Evolutionary conservation across 2,329 filamentous ascomycete genomes (phyloP), one percentile per base, ranked within the genome.

Genomic region (Colletotrichum paranaense): DNA sequence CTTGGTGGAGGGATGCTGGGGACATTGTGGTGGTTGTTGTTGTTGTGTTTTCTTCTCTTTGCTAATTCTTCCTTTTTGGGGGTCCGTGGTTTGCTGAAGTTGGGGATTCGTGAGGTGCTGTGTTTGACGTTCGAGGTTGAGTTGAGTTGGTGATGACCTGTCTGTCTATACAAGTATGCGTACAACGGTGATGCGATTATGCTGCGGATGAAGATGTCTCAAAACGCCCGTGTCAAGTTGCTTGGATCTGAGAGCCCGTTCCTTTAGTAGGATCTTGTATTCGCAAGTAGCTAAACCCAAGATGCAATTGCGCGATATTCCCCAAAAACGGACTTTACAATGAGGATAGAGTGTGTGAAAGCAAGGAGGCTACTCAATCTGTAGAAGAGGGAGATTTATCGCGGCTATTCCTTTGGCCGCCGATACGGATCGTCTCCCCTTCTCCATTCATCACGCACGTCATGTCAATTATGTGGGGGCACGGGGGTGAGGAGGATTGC

Each of bases 1-100:
- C 77, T 35, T 79, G 83, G 88, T 93, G 80, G 88, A 94, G 76
- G 80, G 82, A 67, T 28, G 68, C 67, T n/a, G 68, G 63, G 3
- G 72, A 62, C 68, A 72, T 72, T 11, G 12, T 52, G 32, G 32
- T 35, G 4, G 11, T 12, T 32, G 32, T 12, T 9, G 32, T 32
- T 11, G 32, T 35, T 12, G 32, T 30, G 30, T 28, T 14, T 38
- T 38, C 11, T 12, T 55, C 1, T n/a, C 4, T 22, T 3, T 22
- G 22, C 32, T 32, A n/a, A 5, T 9, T 56, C 16, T 8, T 49
- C 12, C 9, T 46, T 5, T 19, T 30, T 56, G 49, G 30, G 28
- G 2, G 30, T 32, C 5, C 5, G 16, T 12, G 12, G 4, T 26
- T 24, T 22, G 19, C 42, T 30, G 6, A 38, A 14, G 24, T 24